Percentiles rank a stretch among this genome's conserved stretches.
Evolutionary conservation across 495 filamentous ascomycete genomes (phyloP).

Genomic region (Penicillium alfredii): DNA sequence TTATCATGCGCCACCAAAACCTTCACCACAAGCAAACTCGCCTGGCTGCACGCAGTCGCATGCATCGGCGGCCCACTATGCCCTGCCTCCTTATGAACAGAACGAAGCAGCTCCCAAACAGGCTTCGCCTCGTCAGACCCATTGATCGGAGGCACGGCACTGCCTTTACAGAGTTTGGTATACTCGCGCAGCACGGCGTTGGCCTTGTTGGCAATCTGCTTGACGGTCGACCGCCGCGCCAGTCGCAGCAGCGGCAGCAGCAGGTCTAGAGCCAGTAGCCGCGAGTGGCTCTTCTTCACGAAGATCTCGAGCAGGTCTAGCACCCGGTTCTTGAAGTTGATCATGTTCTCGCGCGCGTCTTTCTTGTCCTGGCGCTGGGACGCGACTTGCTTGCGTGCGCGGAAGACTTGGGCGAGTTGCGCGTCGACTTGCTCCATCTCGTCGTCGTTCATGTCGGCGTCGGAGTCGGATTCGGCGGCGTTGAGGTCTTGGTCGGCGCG

Average conservation of each 20-base stretch:
- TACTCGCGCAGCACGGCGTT: slow-evolving; percentile 61
- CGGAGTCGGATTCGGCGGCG: slow-evolving; percentile 52
- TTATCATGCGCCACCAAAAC: slow-evolving; percentile 49
- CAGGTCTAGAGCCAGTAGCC: slow-evolving; percentile 58
- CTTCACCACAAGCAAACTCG: slow-evolving; percentile 58
- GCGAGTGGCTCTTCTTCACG: slow-evolving; percentile 68
- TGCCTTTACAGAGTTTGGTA: slow-evolving; percentile 61
- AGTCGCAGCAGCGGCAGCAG: slow-evolving; percentile 59
- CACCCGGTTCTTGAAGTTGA: slow-evolving; percentile 92
- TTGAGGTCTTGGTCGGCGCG: slow-evolving; percentile 50
- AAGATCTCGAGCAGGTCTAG: slow-evolving; percentile 84
- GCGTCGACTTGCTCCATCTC: slow-evolving; percentile 90
- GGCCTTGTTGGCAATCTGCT: slow-evolving; percentile 68
- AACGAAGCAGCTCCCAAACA: slow-evolving; percentile 53
- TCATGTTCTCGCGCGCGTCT: slow-evolving; percentile 79
- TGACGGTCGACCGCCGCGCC: slow-evolving; percentile 57
- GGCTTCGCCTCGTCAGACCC: slow-evolving; percentile 26
- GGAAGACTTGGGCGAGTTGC: slow-evolving; percentile 76
- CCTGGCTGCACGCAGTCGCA: slow-evolving; percentile 53
- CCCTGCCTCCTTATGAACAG: slow-evolving; percentile 66
- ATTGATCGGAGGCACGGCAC: slow-evolving; percentile 40
- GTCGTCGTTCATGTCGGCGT: slow-evolving; percentile 85
- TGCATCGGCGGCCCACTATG: slow-evolving; percentile 55
- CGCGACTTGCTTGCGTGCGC: slow-evolving; percentile 54
- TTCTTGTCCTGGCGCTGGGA: slow-evolving; percentile 75